Base-by-base conservation (phyloP, 495 filamentous ascomycete genomes). In the Rostrohypoxylon terebratum region DNA sequence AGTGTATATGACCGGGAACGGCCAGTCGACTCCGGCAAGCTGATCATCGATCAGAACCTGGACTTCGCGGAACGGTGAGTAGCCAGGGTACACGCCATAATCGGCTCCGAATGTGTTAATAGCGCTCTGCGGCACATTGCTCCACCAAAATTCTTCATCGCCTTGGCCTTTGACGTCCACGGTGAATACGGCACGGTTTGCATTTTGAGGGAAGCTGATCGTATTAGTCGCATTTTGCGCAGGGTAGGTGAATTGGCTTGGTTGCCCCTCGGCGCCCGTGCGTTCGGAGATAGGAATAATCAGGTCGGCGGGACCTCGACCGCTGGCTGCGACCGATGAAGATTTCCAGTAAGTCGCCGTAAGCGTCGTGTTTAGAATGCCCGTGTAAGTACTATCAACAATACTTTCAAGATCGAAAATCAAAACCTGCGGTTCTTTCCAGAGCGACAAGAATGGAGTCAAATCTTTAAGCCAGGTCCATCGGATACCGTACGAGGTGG, bases 141-240 rank as follows among this genome's bases (percentile, higher is more conserved):
- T 88, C 87, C 92, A 97, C 94, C 94, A 97, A 74, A 97, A 97
- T 71, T 97, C 94, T 76, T 97, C 94, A 1, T 83, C 78, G 0
- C 87, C 86, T 72, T 97, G 94, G 0, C 93, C 94, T 74, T 90
- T 93, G 18, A 93, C 92, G 0, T 91, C 90, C 1, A 97, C 85
- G 1, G 91, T 89, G 50, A 97, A 89, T 14, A 96, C 87, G 10
- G 94, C 94, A 62, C 90, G 89, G 61, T 89, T 88, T 3, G 84
- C 84, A 70, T 91, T 90, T 34, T 79, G 82, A 0, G 93, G 92
- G 34, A 93, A 81, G 57, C 66, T 54, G 54, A 95, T 81, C 2
- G 79, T 84, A 72, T 89, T 88, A 0, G 83, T 87, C 0, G 93
- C 91, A 31, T 87, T 87, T 42, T 92, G 82, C 1, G 73, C 77